Percentiles rank a stretch among this genome's conserved stretches.
Evolutionary conservation across 2,329 filamentous ascomycete species (phyloP).

Genomic region (Penicillium sp.): DNA sequence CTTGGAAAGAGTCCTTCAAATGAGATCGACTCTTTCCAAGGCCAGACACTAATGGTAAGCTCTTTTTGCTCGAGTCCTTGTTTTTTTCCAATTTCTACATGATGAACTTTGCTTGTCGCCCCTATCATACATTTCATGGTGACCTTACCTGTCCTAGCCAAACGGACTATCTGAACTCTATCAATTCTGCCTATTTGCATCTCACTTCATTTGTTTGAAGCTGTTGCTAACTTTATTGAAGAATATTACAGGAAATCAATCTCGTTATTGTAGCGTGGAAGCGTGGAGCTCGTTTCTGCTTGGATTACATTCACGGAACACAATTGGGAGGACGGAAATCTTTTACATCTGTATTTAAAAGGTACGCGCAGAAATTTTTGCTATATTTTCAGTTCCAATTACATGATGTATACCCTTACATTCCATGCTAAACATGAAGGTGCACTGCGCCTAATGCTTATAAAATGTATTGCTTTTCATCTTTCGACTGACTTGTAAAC

Average conservation of each 20-base stretch:
- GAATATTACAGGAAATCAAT: conserved; percentile 3
- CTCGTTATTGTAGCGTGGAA: conserved; percentile 6
- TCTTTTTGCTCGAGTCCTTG: conserved; percentile 10
- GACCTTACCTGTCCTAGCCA: conserved; percentile 62
- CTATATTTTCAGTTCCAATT: conserved; percentile 21
- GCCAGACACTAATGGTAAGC: conserved; percentile 30
- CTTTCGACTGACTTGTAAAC: conserved; percentile 59
- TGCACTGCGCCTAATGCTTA: conserved; percentile 52
- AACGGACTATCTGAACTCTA: conserved; percentile 57
- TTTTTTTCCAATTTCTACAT: conserved; percentile 33
- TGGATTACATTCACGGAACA: background rate
- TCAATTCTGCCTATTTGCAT: conserved; percentile 12
- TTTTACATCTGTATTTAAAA: conserved; percentile 15
- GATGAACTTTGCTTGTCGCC: conserved; percentile 63
- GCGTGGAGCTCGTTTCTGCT: background rate
- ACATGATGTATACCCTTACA: conserved; percentile 56
- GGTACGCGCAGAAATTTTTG: conserved; percentile 25
- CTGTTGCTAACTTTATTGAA: conserved; percentile 31
- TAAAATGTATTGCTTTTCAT: conserved; percentile 63
- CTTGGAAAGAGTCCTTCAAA: conserved; percentile 21
- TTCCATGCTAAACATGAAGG: conserved; percentile 66
- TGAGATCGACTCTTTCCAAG: conserved; percentile 20
- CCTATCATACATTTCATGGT: conserved; percentile 62
- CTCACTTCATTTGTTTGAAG: conserved; percentile 9
- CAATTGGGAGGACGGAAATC: background rate